Evolutionary conservation across 306 rosid species (phyloP), one percentile per base, ranked within the genome.

Genomic region (Prunus armeniaca): DNA sequence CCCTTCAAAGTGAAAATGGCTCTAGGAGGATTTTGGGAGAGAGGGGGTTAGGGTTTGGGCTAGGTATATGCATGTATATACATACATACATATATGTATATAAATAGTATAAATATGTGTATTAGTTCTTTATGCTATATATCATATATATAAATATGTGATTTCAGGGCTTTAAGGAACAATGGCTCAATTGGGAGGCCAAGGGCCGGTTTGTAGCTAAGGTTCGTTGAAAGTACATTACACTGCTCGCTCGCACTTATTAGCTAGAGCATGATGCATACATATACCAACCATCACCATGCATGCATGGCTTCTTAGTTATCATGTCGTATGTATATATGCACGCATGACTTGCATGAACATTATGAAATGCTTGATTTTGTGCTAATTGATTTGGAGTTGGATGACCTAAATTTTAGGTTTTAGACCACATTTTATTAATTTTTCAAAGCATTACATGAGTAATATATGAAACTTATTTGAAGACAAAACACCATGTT

Each of bases 131-230:
- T 56, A 56, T 4, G 9, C 5, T 6, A 10, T 56, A 3, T 3
- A 32, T 32, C 32, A 47, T 30, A 66, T 38, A 66, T 66, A 34
- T 71, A 13, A 32, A 20, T 41, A 45, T 69, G 71, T 50, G 67
- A 72, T 65, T 45, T 77, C 74, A 46, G 76, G 34, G 74, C 68
- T 79, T 14, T 24, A 54, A 28, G 78, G 55, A 49, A 9, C 55
- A 61, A 12, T 20, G 1, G 24, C 58, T 57, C 71, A 72, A 74
- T 43, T 69, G 38, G 58, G 45, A 82, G 65, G 60, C 84, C 85
- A 87, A 85, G 75, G 69, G 91, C 79, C 88, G 81, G 38, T 57
- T 82, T 67, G 72, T 50, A 28, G 13, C 2, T 45, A 64, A 67
- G 81, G 76, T 67, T 74, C 72, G 13, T 62, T 49, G 55, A 54